Evolutionary conservation across 495 filamentous ascomycete genomes (phyloP).

Genomic region (Penicillium bialowiezense): DNA sequence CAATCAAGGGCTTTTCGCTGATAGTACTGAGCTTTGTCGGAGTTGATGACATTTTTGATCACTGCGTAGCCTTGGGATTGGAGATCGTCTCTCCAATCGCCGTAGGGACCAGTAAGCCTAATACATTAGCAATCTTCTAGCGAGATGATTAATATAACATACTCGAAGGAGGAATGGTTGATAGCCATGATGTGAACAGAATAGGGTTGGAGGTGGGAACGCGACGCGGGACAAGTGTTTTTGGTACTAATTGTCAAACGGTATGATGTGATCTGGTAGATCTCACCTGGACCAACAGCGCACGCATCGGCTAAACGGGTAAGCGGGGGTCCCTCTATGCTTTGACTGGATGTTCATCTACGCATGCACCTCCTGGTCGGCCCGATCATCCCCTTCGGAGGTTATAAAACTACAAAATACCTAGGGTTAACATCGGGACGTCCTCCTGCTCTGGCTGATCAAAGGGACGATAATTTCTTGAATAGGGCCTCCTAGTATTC

Average conservation of each 20-base stretch:
- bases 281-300: not conserved
- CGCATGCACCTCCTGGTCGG: too few species aligned
- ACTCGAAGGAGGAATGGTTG: not conserved
- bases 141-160: not conserved
- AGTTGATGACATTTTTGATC: constrained; percentile 24
- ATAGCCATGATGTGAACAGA: not conserved
- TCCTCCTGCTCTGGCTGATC: too few species aligned
- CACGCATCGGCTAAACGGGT: too few species aligned
- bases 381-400: too few species aligned
- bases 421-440: too few species aligned
- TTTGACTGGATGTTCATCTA: too few species aligned
- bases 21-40: constrained; percentile 22
- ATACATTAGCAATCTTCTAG: not conserved
- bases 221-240: too few species aligned
- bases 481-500: too few species aligned
- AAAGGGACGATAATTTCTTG: too few species aligned
- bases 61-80: constrained; percentile 29
- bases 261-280: not conserved
- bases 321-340: too few species aligned
- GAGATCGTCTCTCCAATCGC: constrained; percentile 34
- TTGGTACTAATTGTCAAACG: not conserved
- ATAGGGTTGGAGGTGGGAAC: too few species aligned
- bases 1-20: constrained; percentile 25
- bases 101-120: constrained; percentile 23
- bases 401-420: too few species aligned